Evolutionary conservation across 192 early-diverging fungal species (phyloP).

Genomic region (Jimgerdemannia flammicorona): DNA sequence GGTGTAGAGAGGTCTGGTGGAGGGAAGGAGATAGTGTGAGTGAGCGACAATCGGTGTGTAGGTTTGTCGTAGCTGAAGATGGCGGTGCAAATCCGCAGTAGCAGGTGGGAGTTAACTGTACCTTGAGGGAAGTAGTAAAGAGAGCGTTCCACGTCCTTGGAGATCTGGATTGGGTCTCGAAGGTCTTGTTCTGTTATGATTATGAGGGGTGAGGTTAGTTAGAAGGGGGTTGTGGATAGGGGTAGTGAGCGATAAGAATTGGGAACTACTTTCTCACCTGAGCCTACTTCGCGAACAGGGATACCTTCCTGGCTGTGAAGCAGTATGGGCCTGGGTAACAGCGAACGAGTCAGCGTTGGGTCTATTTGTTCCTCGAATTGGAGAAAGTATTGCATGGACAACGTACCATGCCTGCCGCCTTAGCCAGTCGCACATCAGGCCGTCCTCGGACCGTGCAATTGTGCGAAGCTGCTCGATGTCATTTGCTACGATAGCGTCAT

Average conservation of each 20-base stretch:
- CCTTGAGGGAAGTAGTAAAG: slow-evolving; percentile 38
- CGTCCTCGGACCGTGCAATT: slow-evolving; percentile 17
- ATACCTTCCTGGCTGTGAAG: slow-evolving; percentile 32
- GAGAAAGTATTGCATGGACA: too few species aligned
- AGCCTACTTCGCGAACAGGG: slow-evolving; percentile 20
- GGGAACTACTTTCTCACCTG: not conserved
- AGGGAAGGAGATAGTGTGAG: not conserved
- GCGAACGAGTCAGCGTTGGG: too few species aligned
- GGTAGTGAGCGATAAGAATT: not conserved
- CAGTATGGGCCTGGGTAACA: slow-evolving; percentile 26
- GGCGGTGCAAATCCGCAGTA: not conserved
- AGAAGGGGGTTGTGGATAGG: not conserved
- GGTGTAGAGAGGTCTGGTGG: slow-evolving; percentile 22
- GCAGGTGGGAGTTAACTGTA: not conserved
- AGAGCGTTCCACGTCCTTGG: slow-evolving; percentile 35
- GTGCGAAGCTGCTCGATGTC: slow-evolving; percentile 18
- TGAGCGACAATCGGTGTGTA: not conserved
- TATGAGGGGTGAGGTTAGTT: not conserved
- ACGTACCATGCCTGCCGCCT: slow-evolving; percentile 24
- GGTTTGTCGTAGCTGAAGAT: not conserved
- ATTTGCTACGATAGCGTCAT: not conserved
- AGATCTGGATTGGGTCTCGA: slow-evolving; percentile 28
- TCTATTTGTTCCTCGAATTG: too few species aligned
- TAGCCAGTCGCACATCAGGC: slow-evolving; percentile 18
- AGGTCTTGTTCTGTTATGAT: slow-evolving; percentile 23